Evolutionary conservation across 1,284 basidiomycete species (phyloP).

Genomic region (Apiotrichum veenhuisii): DNA sequence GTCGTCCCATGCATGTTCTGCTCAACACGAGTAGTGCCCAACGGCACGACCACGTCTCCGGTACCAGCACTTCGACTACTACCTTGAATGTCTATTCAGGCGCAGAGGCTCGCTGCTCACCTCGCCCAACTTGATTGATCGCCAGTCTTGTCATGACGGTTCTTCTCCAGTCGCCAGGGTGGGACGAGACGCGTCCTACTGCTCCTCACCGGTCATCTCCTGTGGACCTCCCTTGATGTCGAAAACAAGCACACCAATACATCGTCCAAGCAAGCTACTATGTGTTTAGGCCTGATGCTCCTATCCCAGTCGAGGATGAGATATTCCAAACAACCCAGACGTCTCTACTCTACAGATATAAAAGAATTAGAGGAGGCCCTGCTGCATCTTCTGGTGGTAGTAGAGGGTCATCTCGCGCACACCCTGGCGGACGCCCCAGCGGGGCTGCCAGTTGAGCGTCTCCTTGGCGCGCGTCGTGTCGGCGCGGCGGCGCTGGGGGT

Average conservation of each 20-base stretch:
- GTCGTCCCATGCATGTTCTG: too few relatives aligned
- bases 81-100: too few relatives aligned
- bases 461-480: conserved; percentile 87
- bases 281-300: background rate
- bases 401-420: conserved; percentile 29
- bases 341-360: too few relatives aligned
- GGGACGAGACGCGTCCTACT: too few relatives aligned
- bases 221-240: background rate
- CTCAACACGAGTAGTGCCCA: too few relatives aligned
- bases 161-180: too few relatives aligned
- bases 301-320: background rate
- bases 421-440: conserved; percentile 57
- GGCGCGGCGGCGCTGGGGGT: conserved; percentile 88
- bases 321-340: too few relatives aligned
- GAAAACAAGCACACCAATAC: conserved; percentile 1
- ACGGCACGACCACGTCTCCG: too few relatives aligned
- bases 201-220: background rate
- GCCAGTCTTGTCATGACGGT: too few relatives aligned
- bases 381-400: conserved; percentile 16
- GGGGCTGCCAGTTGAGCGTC: conserved; percentile 84
- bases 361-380: conserved; percentile 4
- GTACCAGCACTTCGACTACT: too few relatives aligned
- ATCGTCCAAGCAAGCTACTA: background rate
- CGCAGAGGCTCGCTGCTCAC: too few relatives aligned
- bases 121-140: too few relatives aligned